Evolutionary conservation across 2,329 filamentous ascomycete genomes (phyloP).

Genomic region (Seiridium unicorne): DNA sequence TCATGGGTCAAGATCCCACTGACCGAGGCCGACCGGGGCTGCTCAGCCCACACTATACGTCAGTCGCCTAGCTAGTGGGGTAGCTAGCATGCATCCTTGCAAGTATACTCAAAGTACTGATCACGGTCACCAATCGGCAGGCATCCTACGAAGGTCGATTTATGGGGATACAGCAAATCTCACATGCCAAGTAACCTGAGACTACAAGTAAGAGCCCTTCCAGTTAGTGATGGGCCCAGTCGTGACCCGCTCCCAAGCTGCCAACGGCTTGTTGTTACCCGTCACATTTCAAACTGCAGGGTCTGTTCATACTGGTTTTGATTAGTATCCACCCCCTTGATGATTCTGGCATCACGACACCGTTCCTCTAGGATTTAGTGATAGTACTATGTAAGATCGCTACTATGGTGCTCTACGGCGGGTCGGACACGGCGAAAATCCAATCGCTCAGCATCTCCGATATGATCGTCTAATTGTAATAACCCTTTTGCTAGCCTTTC

Average conservation of each 20-base stretch:
- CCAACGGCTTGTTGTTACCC: constrained; percentile 4
- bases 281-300: not conserved
- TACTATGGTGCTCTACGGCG: too few species aligned
- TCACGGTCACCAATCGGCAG: not conserved
- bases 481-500: too few species aligned
- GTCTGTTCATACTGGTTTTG: too few species aligned
- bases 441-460: too few species aligned
- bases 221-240: not conserved
- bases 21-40: not conserved
- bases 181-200: not conserved
- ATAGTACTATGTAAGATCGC: too few species aligned
- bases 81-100: not conserved
- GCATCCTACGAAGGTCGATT: not conserved
- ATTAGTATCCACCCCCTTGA: too few species aligned
- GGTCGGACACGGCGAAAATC: too few species aligned
- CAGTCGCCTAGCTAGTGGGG: not conserved
- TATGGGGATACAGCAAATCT: not conserved
- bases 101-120: not conserved
- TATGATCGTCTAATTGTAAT: too few species aligned
- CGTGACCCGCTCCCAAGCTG: not conserved
- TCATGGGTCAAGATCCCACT: not conserved
- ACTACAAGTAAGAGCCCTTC: not conserved
- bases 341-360: too few species aligned
- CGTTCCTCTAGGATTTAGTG: too few species aligned
- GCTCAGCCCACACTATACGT: not conserved